Evolutionary conservation across 345 rosid species (phyloP), one percentile per base, ranked within the genome.

Genomic region (Salix caprea): DNA sequence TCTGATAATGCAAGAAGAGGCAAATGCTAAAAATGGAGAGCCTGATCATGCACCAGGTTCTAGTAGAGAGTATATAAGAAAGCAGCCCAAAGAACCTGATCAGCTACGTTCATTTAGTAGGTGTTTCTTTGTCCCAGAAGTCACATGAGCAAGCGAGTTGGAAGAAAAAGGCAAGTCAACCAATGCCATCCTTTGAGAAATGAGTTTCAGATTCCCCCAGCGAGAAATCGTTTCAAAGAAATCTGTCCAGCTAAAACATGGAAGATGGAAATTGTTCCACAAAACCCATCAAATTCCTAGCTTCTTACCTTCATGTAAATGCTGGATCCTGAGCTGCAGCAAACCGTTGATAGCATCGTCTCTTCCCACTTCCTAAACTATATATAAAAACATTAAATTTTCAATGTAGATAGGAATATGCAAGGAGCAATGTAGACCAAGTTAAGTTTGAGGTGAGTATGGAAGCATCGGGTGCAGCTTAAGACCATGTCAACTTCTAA

Each of bases 241-340:
- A 34, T 44, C 61, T 21, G 10, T 52, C n/a, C 48, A 19, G 65
- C 50, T 28, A 37, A 18, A 15, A 1, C 76, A 30, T 8, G 23
- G 54, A 48, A 74, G 23, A 61, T 65, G 76, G 76, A 67, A 46
- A 48, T 12, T 74, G 6, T 61, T 78, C 71, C 52, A 19, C 62
- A 13, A 18, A 52, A 58, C 5, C 69, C 58, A 7, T n/a, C 50
- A 48, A 48, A 36, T 21, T 52, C 23, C 14, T 19, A 9, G 65
- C 4, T 44, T 23, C 48, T 15, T 58, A 6, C 30, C 42, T 32
- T 6, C 44, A 54, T 54, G 67, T 56, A 58, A n/a, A 72, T 72
- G 48, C 19, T 5, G 13, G 72, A n/a, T 39, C 5, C 52, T 40
- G 3, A 4, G 8, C 30, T 23, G 32, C 19, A 40, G 71, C 15